Percentiles rank a stretch among this genome's conserved stretches.
Evolutionary conservation across 306 rosid genomes (phyloP).

Genomic region (apple (Malus domestica)): DNA sequence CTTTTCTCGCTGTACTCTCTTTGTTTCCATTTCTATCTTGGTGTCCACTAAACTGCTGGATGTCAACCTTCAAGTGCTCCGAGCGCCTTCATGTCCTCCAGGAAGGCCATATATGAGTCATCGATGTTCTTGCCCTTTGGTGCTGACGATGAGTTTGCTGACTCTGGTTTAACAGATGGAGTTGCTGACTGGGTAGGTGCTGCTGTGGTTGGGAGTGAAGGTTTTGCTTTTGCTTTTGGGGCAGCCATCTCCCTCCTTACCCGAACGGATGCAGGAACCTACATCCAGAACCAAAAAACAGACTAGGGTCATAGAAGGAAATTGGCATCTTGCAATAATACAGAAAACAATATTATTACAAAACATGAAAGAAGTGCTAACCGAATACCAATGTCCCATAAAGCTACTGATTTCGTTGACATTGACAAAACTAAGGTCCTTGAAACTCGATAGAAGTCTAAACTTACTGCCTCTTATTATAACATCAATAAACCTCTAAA

Average conservation of each 20-base stretch:
- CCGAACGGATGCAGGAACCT: constrained; percentile 94
- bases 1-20: not conserved
- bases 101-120: constrained; percentile 64
- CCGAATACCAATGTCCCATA: not conserved
- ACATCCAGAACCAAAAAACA: constrained; percentile 17
- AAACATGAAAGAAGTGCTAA: not conserved
- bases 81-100: constrained; percentile 81
- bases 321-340: not conserved
- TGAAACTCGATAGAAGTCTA: not conserved
- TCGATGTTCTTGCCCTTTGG: constrained; percentile 62
- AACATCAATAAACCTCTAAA: not conserved
- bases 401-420: not conserved
- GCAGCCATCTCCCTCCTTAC: constrained; percentile 75
- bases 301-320: not conserved
- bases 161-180: constrained; percentile 41
- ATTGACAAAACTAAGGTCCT: not conserved
- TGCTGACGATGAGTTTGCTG: constrained; percentile 44
- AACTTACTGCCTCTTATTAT: not conserved
- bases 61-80: constrained; percentile 80
- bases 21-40: not conserved
- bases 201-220: constrained; percentile 34
- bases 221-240: constrained; percentile 61
- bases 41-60: not conserved
- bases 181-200: constrained; percentile 28
- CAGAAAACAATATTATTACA: not conserved